A percentile compares a stretch with the other conserved stretches of the same genome.
Evolutionary conservation across 2,329 filamentous ascomycete species (phyloP).

Genomic region (Fusarium multiceps): DNA sequence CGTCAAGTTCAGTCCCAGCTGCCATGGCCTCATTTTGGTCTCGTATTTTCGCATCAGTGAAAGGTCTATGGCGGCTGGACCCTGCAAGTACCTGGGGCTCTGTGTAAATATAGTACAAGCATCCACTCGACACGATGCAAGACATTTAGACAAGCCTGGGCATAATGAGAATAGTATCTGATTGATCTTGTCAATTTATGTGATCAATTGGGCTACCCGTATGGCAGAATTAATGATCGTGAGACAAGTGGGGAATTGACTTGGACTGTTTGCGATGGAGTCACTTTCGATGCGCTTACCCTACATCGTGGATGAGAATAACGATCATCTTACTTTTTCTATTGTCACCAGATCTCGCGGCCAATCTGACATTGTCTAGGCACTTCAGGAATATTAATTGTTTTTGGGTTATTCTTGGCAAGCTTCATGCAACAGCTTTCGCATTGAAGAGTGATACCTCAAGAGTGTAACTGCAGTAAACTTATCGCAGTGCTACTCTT

Average conservation of each 20-base stretch:
- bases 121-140: constrained; percentile 21
- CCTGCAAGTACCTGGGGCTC: constrained; percentile 21
- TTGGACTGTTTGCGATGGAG: background rate
- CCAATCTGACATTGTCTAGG: no score
- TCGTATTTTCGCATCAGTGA: constrained; percentile 35
- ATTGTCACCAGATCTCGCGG: no score
- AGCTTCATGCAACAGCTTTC: no score
- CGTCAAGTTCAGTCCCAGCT: constrained; percentile 2
- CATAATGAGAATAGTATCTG: background rate
- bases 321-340: background rate
- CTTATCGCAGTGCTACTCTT: no score
- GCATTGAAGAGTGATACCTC: no score
- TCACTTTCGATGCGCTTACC: background rate
- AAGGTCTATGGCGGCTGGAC: constrained; percentile 8
- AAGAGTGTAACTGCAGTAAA: no score
- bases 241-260: background rate
- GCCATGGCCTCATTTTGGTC: constrained; percentile 7
- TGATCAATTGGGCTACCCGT: background rate
- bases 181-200: background rate
- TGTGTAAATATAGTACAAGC: constrained; percentile 33
- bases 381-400: no score
- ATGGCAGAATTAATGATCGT: background rate
- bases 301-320: background rate
- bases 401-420: no score
- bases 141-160: background rate